Evolutionary conservation across 2,329 filamentous ascomycete species (phyloP).

Genomic region (Coniochaeta pulveracea): DNA sequence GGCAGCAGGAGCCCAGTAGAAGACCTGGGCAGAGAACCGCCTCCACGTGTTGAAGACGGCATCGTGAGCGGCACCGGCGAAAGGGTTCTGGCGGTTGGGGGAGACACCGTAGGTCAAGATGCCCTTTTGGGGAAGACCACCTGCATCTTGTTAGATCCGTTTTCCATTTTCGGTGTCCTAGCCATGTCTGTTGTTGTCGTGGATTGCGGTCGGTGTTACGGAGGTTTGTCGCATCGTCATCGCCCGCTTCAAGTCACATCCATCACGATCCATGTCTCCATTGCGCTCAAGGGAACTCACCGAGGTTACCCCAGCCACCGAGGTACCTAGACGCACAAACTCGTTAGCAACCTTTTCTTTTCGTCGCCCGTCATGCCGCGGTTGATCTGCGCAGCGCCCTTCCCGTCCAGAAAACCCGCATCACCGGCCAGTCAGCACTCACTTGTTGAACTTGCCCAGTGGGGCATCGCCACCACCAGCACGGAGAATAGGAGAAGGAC

Average conservation of each 20-base stretch:
- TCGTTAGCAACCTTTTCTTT: conserved; percentile 8
- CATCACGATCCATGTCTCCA: too few relatives aligned
- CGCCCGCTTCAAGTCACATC: too few relatives aligned
- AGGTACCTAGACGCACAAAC: conserved; percentile 44
- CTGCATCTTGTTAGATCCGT: conserved; percentile 19
- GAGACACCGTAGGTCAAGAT: conserved; percentile 65
- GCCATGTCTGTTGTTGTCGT: too few relatives aligned
- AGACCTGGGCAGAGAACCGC: conserved; percentile 72
- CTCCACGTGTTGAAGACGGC: conserved; percentile 95
- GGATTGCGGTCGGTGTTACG: too few relatives aligned
- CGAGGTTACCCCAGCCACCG: conserved; percentile 63
- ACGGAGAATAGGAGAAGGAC: conserved; percentile 31
- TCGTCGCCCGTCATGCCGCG: background rate
- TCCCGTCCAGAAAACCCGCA: conserved; percentile 3
- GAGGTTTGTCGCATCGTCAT: too few relatives aligned
- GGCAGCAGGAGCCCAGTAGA: conserved; percentile 78
- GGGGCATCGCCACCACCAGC: conserved; percentile 26
- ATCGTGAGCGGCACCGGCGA: conserved; percentile 65
- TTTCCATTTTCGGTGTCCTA: background rate
- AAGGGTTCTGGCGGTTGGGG: conserved; percentile 78
- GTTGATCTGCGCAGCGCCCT: background rate
- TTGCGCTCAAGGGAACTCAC: conserved; percentile 37
- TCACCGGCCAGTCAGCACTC: conserved; percentile 15
- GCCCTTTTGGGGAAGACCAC: conserved; percentile 49
- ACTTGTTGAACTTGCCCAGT: conserved; percentile 32